These are phyloP conservation scores for Diversispora epigaea DNA, from an alignment of 192 early-diverging fungal genomes.

Conservation along the genomic window DNA sequence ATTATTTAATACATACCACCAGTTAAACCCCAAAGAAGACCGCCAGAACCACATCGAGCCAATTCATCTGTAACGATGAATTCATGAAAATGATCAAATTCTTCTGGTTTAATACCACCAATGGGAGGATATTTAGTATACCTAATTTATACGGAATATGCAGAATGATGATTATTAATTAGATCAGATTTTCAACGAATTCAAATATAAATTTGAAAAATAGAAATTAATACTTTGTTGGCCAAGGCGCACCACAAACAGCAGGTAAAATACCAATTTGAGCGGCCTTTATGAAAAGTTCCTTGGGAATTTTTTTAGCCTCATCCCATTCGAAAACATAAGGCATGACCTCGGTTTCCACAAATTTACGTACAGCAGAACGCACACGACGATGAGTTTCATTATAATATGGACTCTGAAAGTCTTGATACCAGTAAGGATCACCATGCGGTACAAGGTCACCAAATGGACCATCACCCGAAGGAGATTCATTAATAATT, in stretches of 20 bases:
- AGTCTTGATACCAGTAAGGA: conserved; percentile 74
- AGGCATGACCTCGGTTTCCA: conserved; percentile 79
- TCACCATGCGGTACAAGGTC: conserved; percentile 77
- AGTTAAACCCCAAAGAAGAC: conserved; percentile 75
- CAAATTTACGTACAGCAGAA: conserved; percentile 63
- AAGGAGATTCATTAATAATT: conserved; percentile 35
- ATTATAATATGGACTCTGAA: conserved; percentile 76
- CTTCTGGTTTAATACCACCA: conserved; percentile 49
- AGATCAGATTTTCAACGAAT: too few relatives aligned
- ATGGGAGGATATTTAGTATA: conserved; percentile 37
- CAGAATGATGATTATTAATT: too few relatives aligned
- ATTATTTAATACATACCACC: conserved; percentile 51
- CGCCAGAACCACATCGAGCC: conserved; percentile 76
- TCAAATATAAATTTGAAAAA: too few relatives aligned
- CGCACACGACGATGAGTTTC: conserved; percentile 67
- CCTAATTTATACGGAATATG: background rate
- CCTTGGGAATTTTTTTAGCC: conserved; percentile 71
- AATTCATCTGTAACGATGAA: conserved; percentile 80
- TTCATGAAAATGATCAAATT: conserved; percentile 70
- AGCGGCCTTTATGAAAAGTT: conserved; percentile 71
- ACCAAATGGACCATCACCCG: conserved; percentile 64
- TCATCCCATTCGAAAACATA: conserved; percentile 81
- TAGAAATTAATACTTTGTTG: conserved; percentile 9
- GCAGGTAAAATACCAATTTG: conserved; percentile 71
- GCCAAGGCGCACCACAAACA: conserved; percentile 48